These are phyloP conservation scores for Boletus albobrunnescens DNA, from an alignment of 1,284 basidiomycete species.

Conservation along the genomic window DNA sequence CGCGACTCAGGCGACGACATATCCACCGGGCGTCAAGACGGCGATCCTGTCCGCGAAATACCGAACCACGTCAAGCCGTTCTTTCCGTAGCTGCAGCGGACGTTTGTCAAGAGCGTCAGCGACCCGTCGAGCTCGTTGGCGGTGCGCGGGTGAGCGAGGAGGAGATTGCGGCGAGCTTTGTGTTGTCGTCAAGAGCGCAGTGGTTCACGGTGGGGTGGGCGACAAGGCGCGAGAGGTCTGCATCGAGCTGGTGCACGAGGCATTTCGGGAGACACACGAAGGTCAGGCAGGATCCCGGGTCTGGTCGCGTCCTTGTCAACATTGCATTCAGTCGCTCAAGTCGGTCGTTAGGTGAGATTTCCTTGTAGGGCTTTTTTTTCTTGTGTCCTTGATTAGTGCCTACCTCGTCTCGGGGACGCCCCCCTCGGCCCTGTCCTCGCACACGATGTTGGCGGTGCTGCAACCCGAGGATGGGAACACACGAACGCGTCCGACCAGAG, in stretches of 20 bases:
- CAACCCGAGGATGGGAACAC: slow-evolving; percentile 1
- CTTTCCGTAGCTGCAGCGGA: slow-evolving; percentile 96
- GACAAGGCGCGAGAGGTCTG: slow-evolving; percentile 71
- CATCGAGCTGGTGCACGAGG: slow-evolving; percentile 60
- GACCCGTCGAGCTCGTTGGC: slow-evolving; percentile 83
- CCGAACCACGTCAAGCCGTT: slow-evolving; percentile 93
- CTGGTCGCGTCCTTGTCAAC: slow-evolving; percentile 67
- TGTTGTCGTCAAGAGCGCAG: slow-evolving; percentile 73
- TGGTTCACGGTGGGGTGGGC: slow-evolving; percentile 62
- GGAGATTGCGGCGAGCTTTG: slow-evolving; percentile 70
- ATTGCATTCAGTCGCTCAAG: slow-evolving; percentile 59
- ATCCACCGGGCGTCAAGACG: slow-evolving; percentile 88
- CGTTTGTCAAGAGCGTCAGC: slow-evolving; percentile 91
- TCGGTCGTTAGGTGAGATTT: slow-evolving; percentile 64
- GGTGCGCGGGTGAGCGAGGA: slow-evolving; percentile 69
- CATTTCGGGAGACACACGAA: slow-evolving; percentile 44
- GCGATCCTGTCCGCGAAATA: slow-evolving; percentile 82
- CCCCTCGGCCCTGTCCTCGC: slow-evolving; percentile 58
- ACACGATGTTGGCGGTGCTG: slow-evolving; percentile 51
- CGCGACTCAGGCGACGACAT: slow-evolving; percentile 81
- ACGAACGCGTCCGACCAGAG: not conserved
- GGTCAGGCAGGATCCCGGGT: slow-evolving; percentile 59
- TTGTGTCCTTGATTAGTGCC: too few relatives aligned
- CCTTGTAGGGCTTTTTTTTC: too few relatives aligned
- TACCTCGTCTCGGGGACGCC: slow-evolving; percentile 62